Conservation (phyloP, 108 stramenopile genomes). For the Cyclostephanos tholiformis region DNA sequence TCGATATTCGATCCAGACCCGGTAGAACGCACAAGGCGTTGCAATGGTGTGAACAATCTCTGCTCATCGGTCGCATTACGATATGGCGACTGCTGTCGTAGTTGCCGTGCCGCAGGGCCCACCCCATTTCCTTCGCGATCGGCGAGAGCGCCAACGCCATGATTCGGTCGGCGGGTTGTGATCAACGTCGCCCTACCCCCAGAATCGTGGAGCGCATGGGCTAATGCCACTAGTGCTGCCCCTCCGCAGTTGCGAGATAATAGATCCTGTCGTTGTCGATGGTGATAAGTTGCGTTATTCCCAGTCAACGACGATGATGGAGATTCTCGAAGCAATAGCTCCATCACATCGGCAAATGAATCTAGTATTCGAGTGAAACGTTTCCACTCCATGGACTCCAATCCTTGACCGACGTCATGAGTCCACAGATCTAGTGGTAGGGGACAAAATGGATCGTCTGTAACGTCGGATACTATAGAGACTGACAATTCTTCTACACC, state of each 20-base stretch:
- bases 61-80: slow-evolving; percentile 21
- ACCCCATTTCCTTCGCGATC: slow-evolving; percentile 50
- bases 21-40: slow-evolving; percentile 37
- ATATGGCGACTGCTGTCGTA: slow-evolving; percentile 30
- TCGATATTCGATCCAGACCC: slow-evolving; percentile 4
- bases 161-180: slow-evolving; percentile 72
- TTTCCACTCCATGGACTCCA: slow-evolving; percentile 33
- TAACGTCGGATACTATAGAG: slow-evolving; percentile 74
- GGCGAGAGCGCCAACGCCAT: slow-evolving; percentile 65
- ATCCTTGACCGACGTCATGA: slow-evolving; percentile 47
- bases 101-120: background rate
- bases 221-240: slow-evolving; percentile 74
- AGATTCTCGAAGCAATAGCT: slow-evolving; percentile 29
- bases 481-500: slow-evolving; percentile 47
- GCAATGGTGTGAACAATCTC: slow-evolving; percentile 60
- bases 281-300: background rate
- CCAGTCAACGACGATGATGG: background rate
- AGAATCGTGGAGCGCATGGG: slow-evolving; percentile 66
- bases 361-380: slow-evolving; percentile 45
- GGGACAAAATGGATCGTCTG: slow-evolving; percentile 75
- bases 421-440: slow-evolving; percentile 66
- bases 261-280: background rate
- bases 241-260: slow-evolving; percentile 59
- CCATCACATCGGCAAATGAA: slow-evolving; percentile 44
- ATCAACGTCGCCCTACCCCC: slow-evolving; percentile 80